These are phyloP conservation scores for Monosporascus ibericus DNA, from an alignment of 2,329 filamentous ascomycete species.

Conservation along the genomic window DNA sequence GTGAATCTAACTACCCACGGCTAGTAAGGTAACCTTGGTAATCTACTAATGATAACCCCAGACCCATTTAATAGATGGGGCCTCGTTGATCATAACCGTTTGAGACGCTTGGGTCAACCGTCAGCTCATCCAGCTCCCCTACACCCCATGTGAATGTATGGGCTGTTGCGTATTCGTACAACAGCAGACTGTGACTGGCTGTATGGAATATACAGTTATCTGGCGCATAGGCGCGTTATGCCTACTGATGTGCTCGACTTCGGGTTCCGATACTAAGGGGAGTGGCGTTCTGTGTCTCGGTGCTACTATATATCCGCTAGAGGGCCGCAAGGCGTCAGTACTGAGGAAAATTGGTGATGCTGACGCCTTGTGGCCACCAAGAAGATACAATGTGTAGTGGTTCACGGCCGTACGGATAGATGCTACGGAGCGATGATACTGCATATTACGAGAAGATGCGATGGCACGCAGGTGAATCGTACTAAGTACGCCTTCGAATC, in stretches of 20 bases:
- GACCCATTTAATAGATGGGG: neutral
- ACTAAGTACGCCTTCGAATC: conserved; percentile 7
- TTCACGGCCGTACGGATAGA: neutral
- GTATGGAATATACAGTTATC: neutral
- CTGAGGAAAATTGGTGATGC: no score
- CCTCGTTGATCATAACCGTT: neutral
- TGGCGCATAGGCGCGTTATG: neutral
- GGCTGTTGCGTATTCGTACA: neutral
- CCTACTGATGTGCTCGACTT: no score
- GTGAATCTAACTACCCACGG: neutral
- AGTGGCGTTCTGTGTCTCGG: neutral
- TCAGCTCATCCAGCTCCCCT: no score
- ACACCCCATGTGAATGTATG: neutral
- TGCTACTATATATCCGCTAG: neutral
- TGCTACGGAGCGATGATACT: neutral
- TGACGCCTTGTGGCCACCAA: no score
- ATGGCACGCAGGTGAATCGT: neutral
- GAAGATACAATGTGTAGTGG: no score
- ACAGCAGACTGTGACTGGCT: neutral
- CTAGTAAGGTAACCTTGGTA: neutral
- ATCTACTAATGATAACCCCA: neutral
- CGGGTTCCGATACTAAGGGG: no score
- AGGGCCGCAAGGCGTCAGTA: no score
- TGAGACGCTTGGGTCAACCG: no score
- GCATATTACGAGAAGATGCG: neutral